Conservation (phyloP, 139 green algal genomes). For the Chlorella sp. region DNA sequence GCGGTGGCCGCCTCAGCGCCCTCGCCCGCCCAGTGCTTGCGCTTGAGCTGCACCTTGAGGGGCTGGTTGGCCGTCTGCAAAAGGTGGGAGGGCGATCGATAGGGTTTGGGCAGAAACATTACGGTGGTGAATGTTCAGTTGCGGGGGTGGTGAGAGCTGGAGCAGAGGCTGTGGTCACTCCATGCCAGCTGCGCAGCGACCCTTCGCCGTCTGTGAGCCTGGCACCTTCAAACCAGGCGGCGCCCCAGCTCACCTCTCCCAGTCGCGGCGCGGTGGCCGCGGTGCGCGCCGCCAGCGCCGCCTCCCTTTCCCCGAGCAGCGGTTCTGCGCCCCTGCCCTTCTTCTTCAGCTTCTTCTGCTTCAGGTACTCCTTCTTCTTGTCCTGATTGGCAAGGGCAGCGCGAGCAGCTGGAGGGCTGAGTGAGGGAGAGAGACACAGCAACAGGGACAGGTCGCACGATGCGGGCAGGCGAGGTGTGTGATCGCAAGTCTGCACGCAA, state of each 20-base stretch:
- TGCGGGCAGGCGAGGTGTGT: too few species aligned
- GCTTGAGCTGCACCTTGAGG: slow-evolving; percentile 35
- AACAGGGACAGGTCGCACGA: not conserved
- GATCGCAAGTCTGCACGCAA: too few species aligned
- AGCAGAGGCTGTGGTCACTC: too few species aligned
- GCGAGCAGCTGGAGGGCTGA: not conserved
- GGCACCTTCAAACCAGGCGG: too few species aligned
- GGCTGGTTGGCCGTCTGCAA: not conserved
- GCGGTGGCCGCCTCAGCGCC: not conserved
- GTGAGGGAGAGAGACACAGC: not conserved
- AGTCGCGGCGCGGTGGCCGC: not conserved
- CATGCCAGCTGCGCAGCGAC: too few species aligned
- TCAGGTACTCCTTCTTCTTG: slow-evolving; percentile 30
- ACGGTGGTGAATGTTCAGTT: too few species aligned
- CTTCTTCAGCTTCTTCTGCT: slow-evolving; percentile 33
- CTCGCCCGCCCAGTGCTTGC: slow-evolving; percentile 39
- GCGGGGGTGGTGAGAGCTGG: too few species aligned
- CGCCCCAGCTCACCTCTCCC: not conserved
- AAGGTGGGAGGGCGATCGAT: not conserved
- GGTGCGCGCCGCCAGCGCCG: not conserved
- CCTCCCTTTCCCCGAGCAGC: slow-evolving; percentile 6
- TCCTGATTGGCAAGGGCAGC: not conserved
- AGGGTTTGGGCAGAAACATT: too few species aligned
- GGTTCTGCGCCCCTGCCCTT: not conserved
- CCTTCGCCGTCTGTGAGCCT: too few species aligned